Percentiles rank a stretch among this genome's conserved stretches.
These are phyloP conservation scores for Alternaria sp. DNA, from an alignment of 2,329 filamentous ascomycete genomes.

Conservation along the genomic window DNA sequence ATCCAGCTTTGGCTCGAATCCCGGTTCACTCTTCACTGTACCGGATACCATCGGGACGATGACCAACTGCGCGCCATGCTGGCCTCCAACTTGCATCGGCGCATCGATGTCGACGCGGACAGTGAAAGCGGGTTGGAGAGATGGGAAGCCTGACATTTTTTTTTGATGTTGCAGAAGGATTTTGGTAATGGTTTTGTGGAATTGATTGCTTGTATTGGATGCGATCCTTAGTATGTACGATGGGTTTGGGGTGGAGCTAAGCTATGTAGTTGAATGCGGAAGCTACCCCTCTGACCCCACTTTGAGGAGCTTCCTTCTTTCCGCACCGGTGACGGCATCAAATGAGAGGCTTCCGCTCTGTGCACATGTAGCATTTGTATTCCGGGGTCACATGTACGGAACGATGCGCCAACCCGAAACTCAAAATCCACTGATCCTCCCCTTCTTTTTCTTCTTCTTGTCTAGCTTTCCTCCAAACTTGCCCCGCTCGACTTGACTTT, in stretches of 20 bases:
- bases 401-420: not conserved
- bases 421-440: conserved; percentile 43
- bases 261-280: conserved; percentile 1
- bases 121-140: conserved; percentile 39
- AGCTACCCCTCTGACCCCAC: conserved; percentile 29
- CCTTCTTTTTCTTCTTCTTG: conserved; percentile 46
- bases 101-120: conserved; percentile 38
- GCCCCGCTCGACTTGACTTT: conserved; percentile 46
- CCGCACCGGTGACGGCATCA: conserved; percentile 10
- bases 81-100: conserved; percentile 33
- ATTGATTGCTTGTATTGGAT: not conserved
- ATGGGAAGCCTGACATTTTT: conserved; percentile 36
- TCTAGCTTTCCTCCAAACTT: conserved; percentile 41
- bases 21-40: conserved; percentile 39
- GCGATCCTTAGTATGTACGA: not conserved
- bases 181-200: not conserved
- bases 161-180: not conserved
- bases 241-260: not conserved
- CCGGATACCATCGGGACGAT: conserved; percentile 41
- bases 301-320: conserved; percentile 8
- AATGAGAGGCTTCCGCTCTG: not conserved
- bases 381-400: not conserved
- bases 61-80: conserved; percentile 27
- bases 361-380: not conserved
- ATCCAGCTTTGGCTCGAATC: conserved; percentile 37